These are phyloP conservation scores for Nemania sp. DNA, from an alignment of 2,329 filamentous ascomycete genomes.

Conservation along the genomic window DNA sequence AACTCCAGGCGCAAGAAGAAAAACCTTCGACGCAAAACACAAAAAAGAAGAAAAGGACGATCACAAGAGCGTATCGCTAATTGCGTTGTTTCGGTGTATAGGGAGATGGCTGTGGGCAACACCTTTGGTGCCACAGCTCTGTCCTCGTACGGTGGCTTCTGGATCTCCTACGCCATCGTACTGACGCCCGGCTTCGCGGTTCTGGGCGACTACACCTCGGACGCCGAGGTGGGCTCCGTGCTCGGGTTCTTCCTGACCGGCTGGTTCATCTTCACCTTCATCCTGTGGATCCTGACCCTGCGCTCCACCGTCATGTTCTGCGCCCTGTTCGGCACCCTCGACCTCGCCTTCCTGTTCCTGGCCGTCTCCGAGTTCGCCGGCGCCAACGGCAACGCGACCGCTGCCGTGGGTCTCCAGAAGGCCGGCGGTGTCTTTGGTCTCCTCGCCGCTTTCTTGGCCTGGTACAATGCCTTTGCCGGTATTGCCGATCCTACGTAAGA, in stretches of 20 bases:
- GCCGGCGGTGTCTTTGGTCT: constrained; percentile 81
- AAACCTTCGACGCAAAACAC: too few species aligned
- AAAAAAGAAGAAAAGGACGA: too few species aligned
- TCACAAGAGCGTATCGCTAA: neutral
- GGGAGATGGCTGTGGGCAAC: constrained; percentile 87
- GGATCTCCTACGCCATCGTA: constrained; percentile 75
- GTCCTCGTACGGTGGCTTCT: constrained; percentile 83
- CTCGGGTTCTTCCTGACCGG: constrained; percentile 75
- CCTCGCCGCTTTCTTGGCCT: constrained; percentile 77
- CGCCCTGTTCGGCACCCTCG: constrained; percentile 74
- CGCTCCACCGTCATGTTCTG: constrained; percentile 79
- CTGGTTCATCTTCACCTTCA: constrained; percentile 84
- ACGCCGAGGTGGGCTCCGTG: constrained; percentile 56
- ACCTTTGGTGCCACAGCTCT: constrained; percentile 83
- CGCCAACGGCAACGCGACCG: constrained; percentile 53
- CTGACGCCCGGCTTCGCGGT: constrained; percentile 70
- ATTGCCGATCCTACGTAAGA: constrained; percentile 71
- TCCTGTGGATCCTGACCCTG: constrained; percentile 74
- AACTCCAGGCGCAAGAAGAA: neutral
- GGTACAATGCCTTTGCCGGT: constrained; percentile 86
- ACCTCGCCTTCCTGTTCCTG: constrained; percentile 74
- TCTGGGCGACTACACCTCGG: constrained; percentile 50
- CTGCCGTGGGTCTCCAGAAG: constrained; percentile 60
- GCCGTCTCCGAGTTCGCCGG: constrained; percentile 62
- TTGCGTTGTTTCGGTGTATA: constrained; percentile 38